phyloP scores from a whole-genome alignment of 495 filamentous ascomycete species.

The Platismatia glauca region DNA sequence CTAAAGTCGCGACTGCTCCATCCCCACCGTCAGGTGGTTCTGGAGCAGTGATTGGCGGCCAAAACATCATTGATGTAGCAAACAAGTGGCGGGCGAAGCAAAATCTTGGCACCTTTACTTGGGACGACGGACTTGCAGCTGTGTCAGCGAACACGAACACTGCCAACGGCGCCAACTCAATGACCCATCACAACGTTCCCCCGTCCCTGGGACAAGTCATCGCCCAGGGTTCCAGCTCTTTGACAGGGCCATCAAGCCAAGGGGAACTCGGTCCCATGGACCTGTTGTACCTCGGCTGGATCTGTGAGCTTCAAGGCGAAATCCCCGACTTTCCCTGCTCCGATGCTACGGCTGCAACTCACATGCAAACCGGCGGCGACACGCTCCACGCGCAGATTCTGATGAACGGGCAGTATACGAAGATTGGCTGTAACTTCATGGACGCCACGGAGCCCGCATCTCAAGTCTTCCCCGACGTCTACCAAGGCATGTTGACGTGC shows the following conservation, averaged over 20 bases:
- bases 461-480: neutral
- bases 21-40: slow-evolving; percentile 9
- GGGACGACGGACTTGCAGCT: neutral
- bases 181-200: neutral
- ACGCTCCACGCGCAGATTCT: slow-evolving; percentile 17
- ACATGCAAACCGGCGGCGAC: slow-evolving; percentile 1
- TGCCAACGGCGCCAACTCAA: slow-evolving; percentile 1
- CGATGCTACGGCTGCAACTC: neutral
- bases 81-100: neutral
- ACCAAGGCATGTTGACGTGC: slow-evolving; percentile 15
- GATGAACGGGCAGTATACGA: slow-evolving; percentile 5
- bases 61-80: neutral
- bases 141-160: neutral
- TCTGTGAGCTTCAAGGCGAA: slow-evolving; percentile 12
- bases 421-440: slow-evolving; percentile 14
- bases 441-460: neutral
- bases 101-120: neutral
- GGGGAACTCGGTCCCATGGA: slow-evolving; percentile 5
- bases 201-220: slow-evolving; percentile 20
- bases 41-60: slow-evolving; percentile 7
- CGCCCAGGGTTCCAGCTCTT: slow-evolving; percentile 2
- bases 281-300: slow-evolving; percentile 16
- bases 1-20: neutral
- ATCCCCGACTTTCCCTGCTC: slow-evolving; percentile 5
- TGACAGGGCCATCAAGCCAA: neutral